A percentile compares a stretch with the other conserved stretches of the same genome.
phyloP scores from a whole-genome alignment of 78 protist genomes.

The Isochrysis galbana region DNA sequence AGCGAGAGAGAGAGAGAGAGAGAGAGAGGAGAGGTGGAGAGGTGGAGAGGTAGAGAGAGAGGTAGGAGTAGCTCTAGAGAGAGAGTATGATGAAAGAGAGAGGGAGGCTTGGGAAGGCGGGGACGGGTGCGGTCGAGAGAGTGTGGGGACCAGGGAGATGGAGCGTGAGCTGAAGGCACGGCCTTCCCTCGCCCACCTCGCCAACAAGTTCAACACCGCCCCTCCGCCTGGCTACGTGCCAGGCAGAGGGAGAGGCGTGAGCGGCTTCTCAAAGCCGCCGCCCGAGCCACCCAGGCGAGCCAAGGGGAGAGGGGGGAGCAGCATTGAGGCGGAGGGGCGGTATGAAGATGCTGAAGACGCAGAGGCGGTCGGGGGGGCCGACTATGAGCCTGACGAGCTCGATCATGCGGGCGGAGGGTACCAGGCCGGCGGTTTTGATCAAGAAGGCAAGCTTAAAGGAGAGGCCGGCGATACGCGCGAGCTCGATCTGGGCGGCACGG shows the following conservation, averaged over 20 bases:
- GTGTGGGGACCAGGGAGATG: no score
- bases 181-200: conserved; percentile 6
- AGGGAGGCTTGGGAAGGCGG: no score
- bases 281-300: not conserved
- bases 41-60: no score
- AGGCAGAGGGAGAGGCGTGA: not conserved
- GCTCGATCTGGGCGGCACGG: not conserved
- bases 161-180: no score
- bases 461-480: not conserved
- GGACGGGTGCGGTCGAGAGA: no score
- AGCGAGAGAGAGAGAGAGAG: no score
- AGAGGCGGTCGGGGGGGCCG: no score
- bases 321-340: not conserved
- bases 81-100: no score
- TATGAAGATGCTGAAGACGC: not conserved
- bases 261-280: not conserved
- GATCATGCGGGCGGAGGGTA: not conserved
- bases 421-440: not conserved
- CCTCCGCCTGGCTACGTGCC: conserved; percentile 22
- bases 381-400: not conserved
- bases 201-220: not conserved
- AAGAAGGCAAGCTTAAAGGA: not conserved
- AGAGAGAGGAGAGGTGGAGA: no score
- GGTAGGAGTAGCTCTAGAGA: no score
- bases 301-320: not conserved